Evolutionary conservation across 2,329 filamentous ascomycete species (phyloP), one percentile per base, ranked within the genome.

Genomic region (Aspergillus candidus): DNA sequence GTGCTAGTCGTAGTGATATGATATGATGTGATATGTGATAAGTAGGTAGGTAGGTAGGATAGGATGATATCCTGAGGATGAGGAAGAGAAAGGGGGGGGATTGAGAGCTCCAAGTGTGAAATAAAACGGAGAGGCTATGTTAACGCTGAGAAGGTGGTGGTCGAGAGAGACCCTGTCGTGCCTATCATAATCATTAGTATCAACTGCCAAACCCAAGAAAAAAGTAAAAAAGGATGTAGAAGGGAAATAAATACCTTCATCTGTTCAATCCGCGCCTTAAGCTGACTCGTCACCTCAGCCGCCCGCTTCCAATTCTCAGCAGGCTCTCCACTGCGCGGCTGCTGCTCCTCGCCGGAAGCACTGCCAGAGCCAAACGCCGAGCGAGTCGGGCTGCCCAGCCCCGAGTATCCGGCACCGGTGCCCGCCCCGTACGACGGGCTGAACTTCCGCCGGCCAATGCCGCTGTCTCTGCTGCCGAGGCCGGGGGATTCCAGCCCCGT

Each of bases 221-320:
- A n/a, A 36, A 22, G 22, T 27, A 27, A 8, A 10, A 22, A 4
- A 15, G 2, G 4, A 27, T 11, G 38, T 14, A 38, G 33, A 11
- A 12, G n/a, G 31, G 41, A 22, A 34, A 18, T 17, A 47, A 58
- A 15, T 42, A 66, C 80, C 77, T 97, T 98, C 93, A 98, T 98
- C 75, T 93, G 86, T 73, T 97, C 93, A 67, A 98, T 98, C 64
- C 93, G 82, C 41, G 91, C 89, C 73, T 97, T 98, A 60, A 98
- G 69, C 66, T 96, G 93, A 68, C 90, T 96, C 43, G 93, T 98
- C 46, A 98, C 93, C 72, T 98, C 93, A 2, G 93, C 93, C 13
- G 93, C 93, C 55, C 93, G 78, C 72, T 90, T 94, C 93, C 93
- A 98, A 64, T 90, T 97, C 71, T 98, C 93, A 13, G 83, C 82